Base-by-base conservation (phyloP, 495 filamentous ascomycete species). In the Hypomontagnella monticulosa region DNA sequence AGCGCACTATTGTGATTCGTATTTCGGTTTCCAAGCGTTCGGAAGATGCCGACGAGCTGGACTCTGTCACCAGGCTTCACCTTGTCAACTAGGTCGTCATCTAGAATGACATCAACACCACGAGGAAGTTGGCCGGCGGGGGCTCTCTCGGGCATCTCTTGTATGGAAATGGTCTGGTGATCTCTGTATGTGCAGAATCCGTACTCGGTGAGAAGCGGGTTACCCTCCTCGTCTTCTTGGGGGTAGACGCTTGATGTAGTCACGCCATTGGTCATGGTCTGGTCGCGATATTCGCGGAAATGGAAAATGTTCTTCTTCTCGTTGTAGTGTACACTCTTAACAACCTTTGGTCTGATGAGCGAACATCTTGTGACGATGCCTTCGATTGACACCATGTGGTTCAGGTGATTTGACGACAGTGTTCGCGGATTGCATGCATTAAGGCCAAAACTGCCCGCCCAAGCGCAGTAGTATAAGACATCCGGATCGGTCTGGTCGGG, bases 81-180 rank as follows among this genome's bases (percentile, higher is more conserved):
- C 58, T 85, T 88, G 74, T 99, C 95, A 30, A 99, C 95, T 20
- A 99, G 81, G 72, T 99, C 95, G 74, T 99, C 95, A 66, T 99
- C 95, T 65, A 98, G 78, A 57, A 99, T 92, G 15, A 99, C 93
- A 78, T 99, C 95, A n/a, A 98, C 95, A 44, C 93, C 93, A 57
- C 95, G 88, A 59, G 95, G 95, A 67, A 99, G 85, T 81, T 98
- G 95, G 44, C 95, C 95, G 52, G 95, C 94, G 23, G 95, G 95
- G 19, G 95, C 95, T 70, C 95, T 84, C 75, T 99, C 95, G 11
- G 95, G 95, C 95, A 99, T 99, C 83, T 99, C 95, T 81, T 99
- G 95, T 70, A 99, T 97, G 0, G 95, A 98, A 46, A 99, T 92
- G 14, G 92, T 93, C 73, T 99, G 95, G 75, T 99, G 96, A 74